Evolutionary conservation across 2,329 filamentous ascomycete species (phyloP).

Genomic region (Dactylellina drechsleri): DNA sequence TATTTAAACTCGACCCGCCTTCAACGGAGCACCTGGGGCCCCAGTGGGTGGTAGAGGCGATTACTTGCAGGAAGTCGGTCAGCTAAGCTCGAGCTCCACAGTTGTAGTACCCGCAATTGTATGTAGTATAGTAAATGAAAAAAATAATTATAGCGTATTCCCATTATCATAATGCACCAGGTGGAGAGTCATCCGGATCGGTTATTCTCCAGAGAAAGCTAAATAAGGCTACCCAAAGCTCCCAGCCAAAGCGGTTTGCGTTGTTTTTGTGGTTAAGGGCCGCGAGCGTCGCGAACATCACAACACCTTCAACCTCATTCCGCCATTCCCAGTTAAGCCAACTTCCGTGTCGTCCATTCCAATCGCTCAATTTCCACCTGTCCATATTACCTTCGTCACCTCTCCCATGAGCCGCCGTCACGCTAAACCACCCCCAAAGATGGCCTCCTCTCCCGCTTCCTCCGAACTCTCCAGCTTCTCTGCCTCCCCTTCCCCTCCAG

Average conservation of each 20-base stretch:
- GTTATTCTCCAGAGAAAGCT: no score
- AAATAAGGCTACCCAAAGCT: no score
- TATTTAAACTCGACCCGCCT: no score
- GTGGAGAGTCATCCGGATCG: no score
- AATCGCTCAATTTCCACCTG: conserved; percentile 11
- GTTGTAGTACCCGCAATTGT: background rate
- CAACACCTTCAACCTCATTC: conserved; percentile 14
- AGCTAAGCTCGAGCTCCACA: background rate
- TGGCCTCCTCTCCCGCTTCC: conserved; percentile 64
- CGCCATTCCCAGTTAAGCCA: conserved; percentile 11
- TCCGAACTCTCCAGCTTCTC: conserved; percentile 60
- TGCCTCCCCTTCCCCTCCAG: conserved; percentile 47
- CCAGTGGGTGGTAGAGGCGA: background rate
- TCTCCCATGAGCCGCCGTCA: conserved; percentile 53
- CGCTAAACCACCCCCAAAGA: conserved; percentile 37
- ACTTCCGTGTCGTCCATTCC: background rate
- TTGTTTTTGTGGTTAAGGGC: conserved; percentile 36
- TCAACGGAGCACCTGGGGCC: no score
- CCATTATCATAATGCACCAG: no score
- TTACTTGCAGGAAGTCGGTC: background rate
- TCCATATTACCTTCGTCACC: conserved; percentile 56
- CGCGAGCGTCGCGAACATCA: background rate
- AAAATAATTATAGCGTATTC: no score
- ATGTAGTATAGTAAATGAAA: no score
- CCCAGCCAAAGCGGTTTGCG: background rate